Evolutionary conservation across 176 grass and related monocot genomes (phyloP), one percentile per base, ranked within the genome.

Genomic region (Oryza australiensis): DNA sequence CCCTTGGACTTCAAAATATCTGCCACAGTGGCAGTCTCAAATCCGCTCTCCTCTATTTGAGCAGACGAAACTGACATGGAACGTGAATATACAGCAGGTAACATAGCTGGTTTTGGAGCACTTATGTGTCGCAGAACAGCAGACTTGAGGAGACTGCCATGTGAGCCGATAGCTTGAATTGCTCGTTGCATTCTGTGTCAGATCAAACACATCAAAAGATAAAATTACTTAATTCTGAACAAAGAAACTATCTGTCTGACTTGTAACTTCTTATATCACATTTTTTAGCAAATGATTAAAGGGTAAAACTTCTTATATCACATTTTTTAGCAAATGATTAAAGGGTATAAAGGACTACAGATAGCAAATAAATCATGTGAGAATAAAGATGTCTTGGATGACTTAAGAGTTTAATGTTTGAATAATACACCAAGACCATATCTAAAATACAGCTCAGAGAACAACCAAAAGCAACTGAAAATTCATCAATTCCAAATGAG

Each of bases 1-100:
- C 97, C 94, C 70, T 99, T 99, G 22, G 69, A 76, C 82, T 93
- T 95, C 73, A 99, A 72, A 71, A 99, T 64, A 84, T 99, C 93
- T 22, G 87, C 27, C 70, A 99, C 81, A 75, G 97, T 99, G 60
- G 91, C 86, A 23, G 87, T 92, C 79, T 99, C 97, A 85, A 99
- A 99, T 62, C 93, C 93, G 59, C 87, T 40, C 32, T 99, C 97
- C 74, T 95, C 91, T 74, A 99, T 64, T 59, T n/a, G 73, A 84
- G 85, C 75, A 72, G 96, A 26, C 38, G 97, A 85, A 48, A 68
- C 88, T 67, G 97, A 94, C 87, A 89, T 80, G 46, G 72, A 86
- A n/a, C 89, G 89, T 4, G 89, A 82, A 77, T 90, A 90, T 11
- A 76, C 74, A 40, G 78, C 77, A 33, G 93, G 89, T 22, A 89